Base-by-base conservation (phyloP, 305 asterid genomes). In the Salvia sclarea region DNA sequence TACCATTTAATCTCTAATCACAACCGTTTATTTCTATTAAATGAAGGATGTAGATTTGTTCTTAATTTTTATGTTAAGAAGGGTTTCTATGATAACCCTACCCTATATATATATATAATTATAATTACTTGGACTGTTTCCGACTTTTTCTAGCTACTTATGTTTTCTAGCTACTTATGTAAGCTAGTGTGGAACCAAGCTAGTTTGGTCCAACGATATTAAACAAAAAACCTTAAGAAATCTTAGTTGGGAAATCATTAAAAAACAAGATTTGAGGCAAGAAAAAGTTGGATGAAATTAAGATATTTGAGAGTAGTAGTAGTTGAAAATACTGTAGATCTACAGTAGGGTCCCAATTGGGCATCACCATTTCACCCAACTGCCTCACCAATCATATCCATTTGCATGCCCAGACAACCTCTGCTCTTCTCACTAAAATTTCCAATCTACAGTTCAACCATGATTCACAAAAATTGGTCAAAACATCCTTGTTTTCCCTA, bases 341-440 rank as follows among this genome's bases (percentile, higher is more conserved):
- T 55, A 53, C 61, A n/a, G 57, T 54, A 38, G 10, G 68, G 70
- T 66, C 49, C 77, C 77, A 66, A 37, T 54, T 4, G 13, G 9
- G 10, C 63, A 35, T 70, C 64, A 43, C 43, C 63, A 28, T 64
- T 64, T 53, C 21, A 49, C 11, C 72, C 38, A 62, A 61, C 69
- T 14, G 55, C 70, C 58, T 43, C 62, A 61, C 68, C 66, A 69
- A 75, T 76, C 67, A 75, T 75, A 65, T 61, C 49, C 56, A n/a
- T 50, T 50, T 18, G 61, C 79, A 71, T 62, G 81, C 75, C 66
- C 22, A 58, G 35, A 68, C 57, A 41, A 43, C 54, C 67, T 60
- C 67, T 61, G 67, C 38, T 5, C 10, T 8, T 33, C 14, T 37
- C 22, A 24, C 43, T 10, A 31, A 20, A 14, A 1, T 4, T 9